Base-by-base conservation (phyloP, 805 yeast species). In the Myxozyma nipponensis region DNA sequence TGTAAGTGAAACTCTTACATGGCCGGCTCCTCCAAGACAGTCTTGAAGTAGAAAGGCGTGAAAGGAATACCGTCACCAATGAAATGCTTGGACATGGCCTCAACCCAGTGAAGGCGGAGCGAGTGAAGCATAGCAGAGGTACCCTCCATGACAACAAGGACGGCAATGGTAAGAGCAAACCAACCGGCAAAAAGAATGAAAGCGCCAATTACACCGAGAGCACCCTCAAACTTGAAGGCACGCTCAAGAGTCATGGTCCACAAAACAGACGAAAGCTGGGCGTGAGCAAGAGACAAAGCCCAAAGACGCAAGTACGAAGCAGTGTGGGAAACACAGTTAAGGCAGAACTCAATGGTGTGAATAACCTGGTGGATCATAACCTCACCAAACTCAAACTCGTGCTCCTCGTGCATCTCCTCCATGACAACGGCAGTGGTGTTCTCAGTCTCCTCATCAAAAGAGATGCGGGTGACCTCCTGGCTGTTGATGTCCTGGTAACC, bases 61-160 rank as follows among this genome's bases (percentile, higher is more conserved):
- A 86, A 93, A 4, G 90, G 81, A 59, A 81, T 75, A 54, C 99
- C 99, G 69, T 91, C 98, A 67, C 99, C 99, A 65, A 86, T 93
- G 64, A 90, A 93, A 72, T 84, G 95, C 73, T 93, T 93, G 56
- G 96, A 88, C 99, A 93, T 93, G 24, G 96, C 84, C 73, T 93
- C 99, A 56, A 93, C 98, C 99, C 99, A 93, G 69, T 93, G 98
- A 65, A 93, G 78, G 76, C 99, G 86, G 65, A 93, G 77, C n/a
- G 97, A 85, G 71, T 93, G 99, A 65, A 93, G 78, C 98, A 93
- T 93, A 32, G 98, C 98, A 23, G 97, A 88, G 0, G 99, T 93
- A 52, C 98, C 99, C 71, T 93, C 99, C 99, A 93, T 93, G 46
- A 86, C 73, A 13, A 93, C 98, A 64, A 93, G 76, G 61, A 93